Evolutionary conservation across 352 stramenopile genomes (phyloP).

Genomic region (Globisporangium radiosum): DNA sequence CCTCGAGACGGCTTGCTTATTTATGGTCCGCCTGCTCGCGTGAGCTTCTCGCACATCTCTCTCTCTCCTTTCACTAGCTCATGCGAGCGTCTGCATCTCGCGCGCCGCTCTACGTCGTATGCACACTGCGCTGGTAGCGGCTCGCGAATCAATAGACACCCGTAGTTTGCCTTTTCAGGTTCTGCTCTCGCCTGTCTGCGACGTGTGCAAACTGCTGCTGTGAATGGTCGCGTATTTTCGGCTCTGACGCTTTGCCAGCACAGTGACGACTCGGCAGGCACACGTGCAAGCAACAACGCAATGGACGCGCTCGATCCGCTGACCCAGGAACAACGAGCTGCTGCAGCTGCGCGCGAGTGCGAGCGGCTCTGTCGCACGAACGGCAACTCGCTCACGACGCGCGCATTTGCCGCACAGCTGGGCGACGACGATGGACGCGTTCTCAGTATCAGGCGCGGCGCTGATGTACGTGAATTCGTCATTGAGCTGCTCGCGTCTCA

Average conservation of each 20-base stretch:
- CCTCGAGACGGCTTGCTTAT: slow-evolving; percentile 11
- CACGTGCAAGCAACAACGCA: not conserved
- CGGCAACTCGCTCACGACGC: slow-evolving; percentile 28
- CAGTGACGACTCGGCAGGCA: too few relatives aligned
- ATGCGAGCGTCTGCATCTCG: not conserved
- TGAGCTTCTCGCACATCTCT: not conserved
- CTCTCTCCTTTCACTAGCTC: not conserved
- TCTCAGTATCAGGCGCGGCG: too few relatives aligned
- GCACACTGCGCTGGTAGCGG: not conserved
- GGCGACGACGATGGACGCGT: too few relatives aligned
- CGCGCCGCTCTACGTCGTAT: not conserved
- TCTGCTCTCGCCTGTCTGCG: not conserved
- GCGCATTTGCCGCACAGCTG: slow-evolving; percentile 21
- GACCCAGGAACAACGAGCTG: slow-evolving; percentile 20
- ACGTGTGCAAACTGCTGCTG: not conserved
- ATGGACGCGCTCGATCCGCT: slow-evolving; percentile 25
- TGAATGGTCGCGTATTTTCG: too few relatives aligned
- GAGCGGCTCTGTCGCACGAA: slow-evolving; percentile 31
- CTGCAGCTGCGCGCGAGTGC: slow-evolving; percentile 24
- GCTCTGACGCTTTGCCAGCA: too few relatives aligned
- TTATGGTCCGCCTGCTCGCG: slow-evolving; percentile 8
- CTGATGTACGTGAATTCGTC: too few relatives aligned
- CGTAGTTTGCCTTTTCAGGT: slow-evolving; percentile 4
- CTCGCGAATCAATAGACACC: slow-evolving; percentile 7
- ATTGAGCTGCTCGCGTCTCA: not conserved